Evolutionary conservation across 192 early-diverging fungal genomes (phyloP).

Genomic region (Gonapodya sp.): DNA sequence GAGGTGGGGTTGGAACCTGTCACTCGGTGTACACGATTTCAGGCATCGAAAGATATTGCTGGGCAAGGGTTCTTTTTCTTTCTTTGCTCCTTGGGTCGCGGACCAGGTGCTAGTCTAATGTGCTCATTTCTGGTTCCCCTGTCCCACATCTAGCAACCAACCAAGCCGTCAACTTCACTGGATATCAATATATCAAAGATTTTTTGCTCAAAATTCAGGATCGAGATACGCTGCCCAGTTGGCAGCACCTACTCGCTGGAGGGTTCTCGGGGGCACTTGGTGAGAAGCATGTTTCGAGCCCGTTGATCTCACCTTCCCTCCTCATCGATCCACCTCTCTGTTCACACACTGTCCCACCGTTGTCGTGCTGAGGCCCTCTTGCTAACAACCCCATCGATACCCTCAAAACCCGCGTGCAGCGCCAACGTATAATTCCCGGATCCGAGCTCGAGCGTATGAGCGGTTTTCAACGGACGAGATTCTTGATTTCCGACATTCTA

Average conservation of each 20-base stretch:
- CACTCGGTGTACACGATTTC: no score
- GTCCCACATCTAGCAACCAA: slow-evolving; percentile 59
- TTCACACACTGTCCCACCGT: not conserved
- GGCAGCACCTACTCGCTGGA: slow-evolving; percentile 83
- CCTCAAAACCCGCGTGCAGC: slow-evolving; percentile 95
- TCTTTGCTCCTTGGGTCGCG: slow-evolving; percentile 5
- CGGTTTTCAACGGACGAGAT: not conserved
- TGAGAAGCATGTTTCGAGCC: not conserved
- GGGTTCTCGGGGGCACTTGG: slow-evolving; percentile 81
- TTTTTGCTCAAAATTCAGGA: slow-evolving; percentile 58
- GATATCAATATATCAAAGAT: slow-evolving; percentile 87
- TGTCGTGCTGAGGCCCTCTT: slow-evolving; percentile 49
- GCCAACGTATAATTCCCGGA: not conserved
- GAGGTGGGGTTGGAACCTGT: no score
- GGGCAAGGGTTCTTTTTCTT: no score
- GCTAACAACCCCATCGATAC: slow-evolving; percentile 97
- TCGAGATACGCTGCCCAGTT: slow-evolving; percentile 61
- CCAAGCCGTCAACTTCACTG: slow-evolving; percentile 98
- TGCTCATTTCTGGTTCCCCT: not conserved
- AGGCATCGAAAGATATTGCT: no score
- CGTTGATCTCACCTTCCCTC: no score
- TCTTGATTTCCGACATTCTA: not conserved
- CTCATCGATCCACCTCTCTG: not conserved
- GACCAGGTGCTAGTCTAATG: no score
- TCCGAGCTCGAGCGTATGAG: slow-evolving; percentile 5